Conservation (phyloP, 2,329 filamentous ascomycete genomes). For the Lizonia empirigonia region DNA sequence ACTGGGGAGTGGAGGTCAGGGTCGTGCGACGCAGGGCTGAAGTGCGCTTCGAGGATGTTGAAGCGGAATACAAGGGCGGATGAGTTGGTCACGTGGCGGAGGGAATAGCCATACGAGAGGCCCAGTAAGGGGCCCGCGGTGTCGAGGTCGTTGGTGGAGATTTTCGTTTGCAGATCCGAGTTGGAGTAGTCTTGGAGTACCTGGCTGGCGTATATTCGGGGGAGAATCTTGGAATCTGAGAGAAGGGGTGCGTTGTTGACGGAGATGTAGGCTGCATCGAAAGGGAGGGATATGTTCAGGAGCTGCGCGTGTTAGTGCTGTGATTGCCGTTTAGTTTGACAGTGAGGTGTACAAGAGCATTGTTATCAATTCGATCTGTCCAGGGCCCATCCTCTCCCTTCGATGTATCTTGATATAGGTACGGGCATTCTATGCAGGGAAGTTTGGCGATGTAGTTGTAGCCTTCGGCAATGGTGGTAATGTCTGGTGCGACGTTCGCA, state of each 20-base stretch:
- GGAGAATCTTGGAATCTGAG: slow-evolving; percentile 23
- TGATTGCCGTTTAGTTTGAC: neutral
- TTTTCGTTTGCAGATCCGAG: neutral
- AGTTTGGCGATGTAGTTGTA: slow-evolving; percentile 43
- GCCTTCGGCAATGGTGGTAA: slow-evolving; percentile 39
- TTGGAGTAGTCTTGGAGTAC: slow-evolving; percentile 29
- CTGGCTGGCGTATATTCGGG: slow-evolving; percentile 39
- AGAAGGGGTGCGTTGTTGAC: slow-evolving; percentile 37
- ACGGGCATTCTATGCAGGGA: slow-evolving; percentile 42
- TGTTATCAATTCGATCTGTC: slow-evolving; percentile 33
- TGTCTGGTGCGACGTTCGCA: slow-evolving; percentile 36
- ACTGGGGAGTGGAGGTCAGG: slow-evolving; percentile 8
- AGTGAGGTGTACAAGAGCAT: slow-evolving; percentile 28
- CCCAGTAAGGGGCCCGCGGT: slow-evolving; percentile 31
- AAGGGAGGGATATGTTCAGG: slow-evolving; percentile 41
- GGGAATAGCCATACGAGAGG: slow-evolving; percentile 37
- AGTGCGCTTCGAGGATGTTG: slow-evolving; percentile 35
- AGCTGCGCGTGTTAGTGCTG: slow-evolving; percentile 22
- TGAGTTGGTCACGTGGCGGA: slow-evolving; percentile 24
- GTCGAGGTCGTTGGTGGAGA: slow-evolving; percentile 24
- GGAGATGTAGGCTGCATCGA: slow-evolving; percentile 28
- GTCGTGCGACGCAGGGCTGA: slow-evolving; percentile 17
- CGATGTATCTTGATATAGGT: slow-evolving; percentile 39
- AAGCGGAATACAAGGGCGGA: slow-evolving; percentile 37
- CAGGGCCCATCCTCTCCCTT: slow-evolving; percentile 32